Conservation (phyloP, 225 moss, liverwort and hornwort species). For the Polytrichum commune region DNA sequence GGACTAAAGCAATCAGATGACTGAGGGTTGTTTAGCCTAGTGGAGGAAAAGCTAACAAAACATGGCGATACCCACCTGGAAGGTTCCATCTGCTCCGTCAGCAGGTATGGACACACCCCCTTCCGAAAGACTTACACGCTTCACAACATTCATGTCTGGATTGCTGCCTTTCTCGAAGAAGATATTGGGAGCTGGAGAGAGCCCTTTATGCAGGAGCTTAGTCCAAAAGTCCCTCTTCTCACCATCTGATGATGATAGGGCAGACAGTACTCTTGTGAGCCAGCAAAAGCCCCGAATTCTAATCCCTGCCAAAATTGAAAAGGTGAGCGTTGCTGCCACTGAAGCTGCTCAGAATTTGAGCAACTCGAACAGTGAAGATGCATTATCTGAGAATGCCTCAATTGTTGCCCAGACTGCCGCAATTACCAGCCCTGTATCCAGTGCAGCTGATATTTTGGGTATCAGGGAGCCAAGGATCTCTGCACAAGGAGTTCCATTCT, state of each 20-base stretch:
- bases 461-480: background rate
- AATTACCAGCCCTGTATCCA: background rate
- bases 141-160: background rate
- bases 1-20: background rate
- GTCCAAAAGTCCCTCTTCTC: slow-evolving; percentile 3
- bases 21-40: background rate
- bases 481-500: background rate
- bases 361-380: too few species aligned
- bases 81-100: background rate
- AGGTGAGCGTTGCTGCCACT: too few species aligned
- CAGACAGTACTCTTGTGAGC: background rate
- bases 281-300: background rate
- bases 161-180: slow-evolving; percentile 1
- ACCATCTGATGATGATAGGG: background rate
- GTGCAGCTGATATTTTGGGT: background rate
- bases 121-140: background rate
- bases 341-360: background rate
- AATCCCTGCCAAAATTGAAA: background rate
- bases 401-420: background rate
- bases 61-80: slow-evolving; percentile 1
- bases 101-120: slow-evolving; percentile 1
- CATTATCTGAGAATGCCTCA: background rate
- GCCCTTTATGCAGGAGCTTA: background rate
- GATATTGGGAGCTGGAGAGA: background rate
- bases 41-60: background rate